Evolutionary conservation across 1,284 basidiomycete genomes (phyloP), one percentile per base, ranked within the genome.

Genomic region (Sanghuangporus sanghuang): DNA sequence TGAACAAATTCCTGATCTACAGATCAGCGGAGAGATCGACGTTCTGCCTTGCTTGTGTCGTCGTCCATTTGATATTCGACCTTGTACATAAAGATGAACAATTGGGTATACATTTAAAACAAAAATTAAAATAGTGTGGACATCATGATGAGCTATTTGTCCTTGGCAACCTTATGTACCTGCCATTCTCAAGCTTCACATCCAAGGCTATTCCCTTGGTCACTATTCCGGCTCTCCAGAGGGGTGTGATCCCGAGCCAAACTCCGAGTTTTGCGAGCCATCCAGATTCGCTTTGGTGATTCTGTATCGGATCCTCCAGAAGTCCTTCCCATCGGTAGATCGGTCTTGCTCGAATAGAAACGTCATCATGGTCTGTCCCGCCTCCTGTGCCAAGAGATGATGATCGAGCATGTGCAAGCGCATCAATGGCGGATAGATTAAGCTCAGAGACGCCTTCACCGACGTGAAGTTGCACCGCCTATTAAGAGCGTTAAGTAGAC

Each of bases 261-360:
- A 84, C 84, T 2, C 81, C 80, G 35, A 89, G 65, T 69, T 85
- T 88, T 2, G 81, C 75, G 35, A 82, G 69, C 72, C 80, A 79
- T 16, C 75, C 76, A 36, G 57, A 59, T 56, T 55, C 52, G 38
- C 73, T 74, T 48, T 73, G 74, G 14, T 75, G 74, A 46, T 72
- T 73, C 9, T 73, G 74, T n/a, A 82, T 71, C 9, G 82, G 79
- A 71, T 87, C 85, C 18, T 77, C 80, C 27, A 88, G 76, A n/a
- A 89, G 80, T n/a, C 82, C 84, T 73, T 90, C 89, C 86, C 87
- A 90, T 53, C 82, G 79, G 73, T 87, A 90, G 6, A 76, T 74
- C 0, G 85, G 84, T 9, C 89, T 81, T 0, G 83, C 75, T 16
- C 81, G 81, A 59, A 90, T 87, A 50, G 77, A 79, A 1, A 76